phyloP scores from a whole-genome alignment of 1,139 yeast species.

The Taphrina communis region DNA sequence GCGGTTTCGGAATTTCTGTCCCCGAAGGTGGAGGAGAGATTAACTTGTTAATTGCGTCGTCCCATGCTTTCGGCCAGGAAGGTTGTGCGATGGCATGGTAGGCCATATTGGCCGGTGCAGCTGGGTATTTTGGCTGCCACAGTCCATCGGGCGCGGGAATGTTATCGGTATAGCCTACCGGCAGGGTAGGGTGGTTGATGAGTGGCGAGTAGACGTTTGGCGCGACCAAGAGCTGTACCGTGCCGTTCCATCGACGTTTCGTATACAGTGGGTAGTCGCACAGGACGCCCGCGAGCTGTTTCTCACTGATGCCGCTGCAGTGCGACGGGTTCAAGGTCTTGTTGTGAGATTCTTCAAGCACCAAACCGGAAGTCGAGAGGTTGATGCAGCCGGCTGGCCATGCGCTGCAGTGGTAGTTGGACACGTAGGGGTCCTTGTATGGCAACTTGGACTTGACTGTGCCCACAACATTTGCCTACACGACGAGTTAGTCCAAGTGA shows the following conservation, averaged over 20 bases:
- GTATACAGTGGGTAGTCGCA: constrained; percentile 1
- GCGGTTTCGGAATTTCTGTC: not conserved
- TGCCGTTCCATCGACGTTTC: constrained; percentile 14
- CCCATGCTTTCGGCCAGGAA: constrained; percentile 1
- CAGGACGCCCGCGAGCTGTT: not conserved
- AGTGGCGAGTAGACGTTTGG: not conserved
- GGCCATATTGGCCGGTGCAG: not conserved
- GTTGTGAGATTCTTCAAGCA: constrained; percentile 4
- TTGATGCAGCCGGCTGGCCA: constrained; percentile 2
- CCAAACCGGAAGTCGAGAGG: not conserved
- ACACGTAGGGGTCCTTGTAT: not conserved
- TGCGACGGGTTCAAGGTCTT: constrained; percentile 3
- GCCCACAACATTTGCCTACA: not conserved
- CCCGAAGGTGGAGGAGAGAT: constrained; percentile 1
- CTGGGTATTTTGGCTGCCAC: constrained; percentile 2
- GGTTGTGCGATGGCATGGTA: constrained; percentile 7
- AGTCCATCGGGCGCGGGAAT: constrained; percentile 8
- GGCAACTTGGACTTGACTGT: constrained; percentile 11
- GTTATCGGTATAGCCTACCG: constrained; percentile 3
- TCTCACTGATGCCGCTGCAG: constrained; percentile 1
- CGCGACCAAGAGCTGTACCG: not conserved
- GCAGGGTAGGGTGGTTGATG: not conserved
- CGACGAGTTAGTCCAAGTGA: not conserved
- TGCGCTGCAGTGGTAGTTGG: constrained; percentile 14
- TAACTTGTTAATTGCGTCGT: not conserved